Evolutionary conservation across 169 alveolate species (phyloP).

Genomic region (Eimeria acervulina): DNA sequence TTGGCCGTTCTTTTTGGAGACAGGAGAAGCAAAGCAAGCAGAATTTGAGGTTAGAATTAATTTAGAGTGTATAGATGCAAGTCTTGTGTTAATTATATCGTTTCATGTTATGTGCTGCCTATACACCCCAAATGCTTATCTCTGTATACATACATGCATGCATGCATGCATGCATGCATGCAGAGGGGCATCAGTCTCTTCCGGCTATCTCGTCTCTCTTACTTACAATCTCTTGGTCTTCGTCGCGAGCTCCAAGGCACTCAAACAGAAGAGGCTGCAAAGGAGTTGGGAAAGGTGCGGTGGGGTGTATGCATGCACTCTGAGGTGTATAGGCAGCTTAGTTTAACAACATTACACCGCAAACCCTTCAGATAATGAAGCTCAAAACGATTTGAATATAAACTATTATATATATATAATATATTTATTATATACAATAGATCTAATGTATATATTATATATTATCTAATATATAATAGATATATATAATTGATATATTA

Average conservation of each 20-base stretch:
- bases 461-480: too few species aligned
- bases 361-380: too few species aligned
- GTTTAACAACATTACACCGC: too few species aligned
- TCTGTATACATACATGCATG: too few species aligned
- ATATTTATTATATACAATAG: background rate
- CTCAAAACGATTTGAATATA: too few species aligned
- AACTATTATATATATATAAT: too few species aligned
- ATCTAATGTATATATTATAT: too few species aligned
- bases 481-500: too few species aligned
- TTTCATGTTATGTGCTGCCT: background rate
- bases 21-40: slow-evolving; percentile 18
- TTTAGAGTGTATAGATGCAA: too few species aligned
- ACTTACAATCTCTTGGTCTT: background rate
- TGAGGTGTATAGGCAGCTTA: background rate
- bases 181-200: slow-evolving; percentile 50
- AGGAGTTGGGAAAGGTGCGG: slow-evolving; percentile 42
- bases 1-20: slow-evolving; percentile 45
- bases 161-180: background rate
- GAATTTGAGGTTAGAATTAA: background rate
- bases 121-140: background rate
- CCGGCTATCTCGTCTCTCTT: background rate
- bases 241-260: slow-evolving; percentile 50
- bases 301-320: background rate
- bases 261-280: background rate
- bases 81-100: background rate